Base-by-base conservation (phyloP, 805 yeast genomes). In the Kazachstania viticola region DNA sequence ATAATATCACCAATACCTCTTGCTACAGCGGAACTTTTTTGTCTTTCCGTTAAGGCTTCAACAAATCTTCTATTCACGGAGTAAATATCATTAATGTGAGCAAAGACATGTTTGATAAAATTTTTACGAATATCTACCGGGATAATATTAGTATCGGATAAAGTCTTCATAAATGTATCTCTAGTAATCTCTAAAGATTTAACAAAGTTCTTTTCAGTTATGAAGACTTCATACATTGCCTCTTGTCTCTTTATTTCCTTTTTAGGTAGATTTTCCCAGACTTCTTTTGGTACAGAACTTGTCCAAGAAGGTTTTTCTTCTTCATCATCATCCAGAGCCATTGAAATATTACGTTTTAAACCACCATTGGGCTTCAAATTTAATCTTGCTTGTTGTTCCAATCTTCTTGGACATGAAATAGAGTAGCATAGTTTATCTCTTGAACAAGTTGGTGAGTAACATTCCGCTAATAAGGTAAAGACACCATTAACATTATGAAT, bases 361-460 rank as follows among this genome's bases (percentile, higher is more conserved):
- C 88, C 93, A 27, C 94, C 91, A 46, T 80, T 79, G 3, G 91
- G 83, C 52, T 82, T 82, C 73, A 83, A 68, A 46, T 87, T 85
- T 31, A 83, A 67, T 37, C 97, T 67, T 4, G 95, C 94, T 51
- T 88, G 97, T 56, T 91, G 97, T 57, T 88, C 97, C 30, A 91
- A 63, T 40, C 97, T 70, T 44, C 95, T 71, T 12, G 98, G 98
- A 60, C 98, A 91, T 9, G 95, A 93, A 44, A 91, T 87, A 27
- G 94, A 81, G 58, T 91, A 91, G 58, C 98, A 91, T 25, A 88
- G 62, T 21, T 73, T 65, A 47, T 83, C 93, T 31, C 93, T 65
- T 4, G 95, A 77, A 59, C 98, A 91, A 0, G 98, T 91, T 21
- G 98, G 95, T 0, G 96, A 85, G 50, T 91, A 91, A 59, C 98